Percentiles rank a stretch among this genome's conserved stretches.
Evolutionary conservation across 208 protist genomes (phyloP).

Genomic region (Leishmania martiniquensis): DNA sequence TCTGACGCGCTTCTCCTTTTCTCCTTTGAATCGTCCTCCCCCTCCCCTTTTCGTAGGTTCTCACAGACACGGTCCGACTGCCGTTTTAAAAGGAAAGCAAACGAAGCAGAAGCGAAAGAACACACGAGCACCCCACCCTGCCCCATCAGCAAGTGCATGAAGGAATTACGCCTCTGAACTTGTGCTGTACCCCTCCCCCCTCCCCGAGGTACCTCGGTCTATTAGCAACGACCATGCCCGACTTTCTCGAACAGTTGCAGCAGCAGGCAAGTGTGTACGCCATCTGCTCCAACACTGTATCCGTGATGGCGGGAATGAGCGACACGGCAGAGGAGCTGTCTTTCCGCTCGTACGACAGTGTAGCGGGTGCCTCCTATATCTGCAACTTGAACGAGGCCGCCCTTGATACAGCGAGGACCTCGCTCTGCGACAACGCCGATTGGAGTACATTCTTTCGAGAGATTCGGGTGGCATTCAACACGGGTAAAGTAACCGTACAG

Average conservation of each 20-base stretch:
- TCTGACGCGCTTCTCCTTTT: conserved; percentile 2
- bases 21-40: neutral
- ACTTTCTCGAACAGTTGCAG: conserved; percentile 58
- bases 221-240: conserved; percentile 22
- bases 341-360: conserved; percentile 49
- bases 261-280: conserved; percentile 56
- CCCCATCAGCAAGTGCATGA: neutral
- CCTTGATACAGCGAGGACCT: conserved; percentile 38
- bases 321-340: conserved; percentile 49
- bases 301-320: conserved; percentile 70
- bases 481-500: conserved; percentile 30
- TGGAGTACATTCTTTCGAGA: conserved; percentile 73
- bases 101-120: neutral
- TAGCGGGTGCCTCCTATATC: conserved; percentile 47
- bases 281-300: conserved; percentile 37
- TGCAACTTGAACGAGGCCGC: conserved; percentile 48
- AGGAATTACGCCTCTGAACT: neutral
- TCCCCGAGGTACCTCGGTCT: neutral
- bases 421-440: conserved; percentile 38
- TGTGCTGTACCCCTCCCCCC: neutral
- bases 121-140: neutral
- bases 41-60: neutral
- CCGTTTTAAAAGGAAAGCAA: neutral
- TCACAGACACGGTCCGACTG: neutral
- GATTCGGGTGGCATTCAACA: conserved; percentile 53